A percentile compares a stretch with the other conserved stretches of the same genome.
These are phyloP conservation scores for Aspergillus diversus DNA, from an alignment of 495 filamentous ascomycete species.

Conservation along the genomic window DNA sequence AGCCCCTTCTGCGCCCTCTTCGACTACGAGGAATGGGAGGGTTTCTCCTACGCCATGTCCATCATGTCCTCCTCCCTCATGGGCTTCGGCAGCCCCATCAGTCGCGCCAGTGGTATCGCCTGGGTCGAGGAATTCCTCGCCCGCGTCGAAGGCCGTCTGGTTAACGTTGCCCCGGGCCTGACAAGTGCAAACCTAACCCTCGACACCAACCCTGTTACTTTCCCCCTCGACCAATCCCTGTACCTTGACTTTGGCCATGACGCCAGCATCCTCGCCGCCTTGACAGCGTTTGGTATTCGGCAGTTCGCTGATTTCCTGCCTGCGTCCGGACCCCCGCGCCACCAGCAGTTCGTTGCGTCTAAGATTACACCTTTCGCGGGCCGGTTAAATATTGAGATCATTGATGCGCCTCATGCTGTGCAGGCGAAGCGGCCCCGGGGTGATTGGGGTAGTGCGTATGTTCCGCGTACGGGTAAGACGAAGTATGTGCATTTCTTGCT, in stretches of 20 bases:
- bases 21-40: conserved; percentile 54
- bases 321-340: conserved; percentile 41
- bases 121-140: conserved; percentile 65
- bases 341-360: conserved; percentile 57
- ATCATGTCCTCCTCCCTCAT: conserved; percentile 58
- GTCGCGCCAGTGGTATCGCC: conserved; percentile 60
- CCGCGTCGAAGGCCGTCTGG: conserved; percentile 55
- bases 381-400: conserved; percentile 66
- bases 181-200: conserved; percentile 57
- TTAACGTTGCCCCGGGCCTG: conserved; percentile 39
- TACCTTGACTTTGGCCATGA: conserved; percentile 46
- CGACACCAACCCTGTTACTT: conserved; percentile 47
- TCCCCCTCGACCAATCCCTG: conserved; percentile 52
- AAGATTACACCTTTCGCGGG: conserved; percentile 64
- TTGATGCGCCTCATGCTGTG: conserved; percentile 57
- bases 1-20: conserved; percentile 55
- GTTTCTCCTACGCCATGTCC: conserved; percentile 56
- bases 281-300: conserved; percentile 56
- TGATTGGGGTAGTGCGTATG: conserved; percentile 18
- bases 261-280: conserved; percentile 35
- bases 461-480: conserved; percentile 39
- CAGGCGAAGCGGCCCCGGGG: conserved; percentile 38
- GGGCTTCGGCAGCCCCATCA: conserved; percentile 57
- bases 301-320: conserved; percentile 53
- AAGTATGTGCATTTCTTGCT: conserved; percentile 67